phyloP scores from a whole-genome alignment of 2,329 filamentous ascomycete species.

The Penicillium italicum region DNA sequence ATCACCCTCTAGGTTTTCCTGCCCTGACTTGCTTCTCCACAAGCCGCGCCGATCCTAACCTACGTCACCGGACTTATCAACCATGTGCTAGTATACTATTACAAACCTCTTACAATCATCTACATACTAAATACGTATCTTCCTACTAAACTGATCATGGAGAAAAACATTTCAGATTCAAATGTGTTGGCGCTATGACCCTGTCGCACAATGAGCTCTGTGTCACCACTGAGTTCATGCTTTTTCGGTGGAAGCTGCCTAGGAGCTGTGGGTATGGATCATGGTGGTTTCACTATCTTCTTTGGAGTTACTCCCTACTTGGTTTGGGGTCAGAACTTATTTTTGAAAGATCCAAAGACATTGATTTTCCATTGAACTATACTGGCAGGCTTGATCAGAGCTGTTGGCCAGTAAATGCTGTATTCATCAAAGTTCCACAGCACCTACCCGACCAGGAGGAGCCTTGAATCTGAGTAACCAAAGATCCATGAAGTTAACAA shows the following conservation, averaged over 20 bases:
- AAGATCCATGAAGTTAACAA: neutral
- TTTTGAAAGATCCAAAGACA: neutral
- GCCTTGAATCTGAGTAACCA: neutral
- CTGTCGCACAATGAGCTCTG: neutral
- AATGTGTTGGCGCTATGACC: neutral
- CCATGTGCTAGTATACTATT: neutral
- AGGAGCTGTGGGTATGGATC: neutral
- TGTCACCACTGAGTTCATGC: neutral
- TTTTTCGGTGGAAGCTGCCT: neutral
- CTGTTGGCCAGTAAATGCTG: neutral
- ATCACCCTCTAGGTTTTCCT: neutral
- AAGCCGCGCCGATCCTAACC: neutral
- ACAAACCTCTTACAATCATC: too few relatives aligned
- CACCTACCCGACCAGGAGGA: neutral
- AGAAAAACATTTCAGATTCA: neutral
- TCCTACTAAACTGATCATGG: neutral
- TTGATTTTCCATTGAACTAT: neutral
- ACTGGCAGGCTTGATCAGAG: neutral
- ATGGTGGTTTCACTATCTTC: neutral
- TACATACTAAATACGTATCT: neutral
- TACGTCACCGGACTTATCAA: neutral
- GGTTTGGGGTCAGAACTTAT: neutral
- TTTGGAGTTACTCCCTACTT: neutral
- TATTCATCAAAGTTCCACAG: neutral
- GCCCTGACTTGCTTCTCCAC: neutral